Base-by-base conservation (phyloP, 2,329 filamentous ascomycete genomes). In the Epichloe bromicola region DNA sequence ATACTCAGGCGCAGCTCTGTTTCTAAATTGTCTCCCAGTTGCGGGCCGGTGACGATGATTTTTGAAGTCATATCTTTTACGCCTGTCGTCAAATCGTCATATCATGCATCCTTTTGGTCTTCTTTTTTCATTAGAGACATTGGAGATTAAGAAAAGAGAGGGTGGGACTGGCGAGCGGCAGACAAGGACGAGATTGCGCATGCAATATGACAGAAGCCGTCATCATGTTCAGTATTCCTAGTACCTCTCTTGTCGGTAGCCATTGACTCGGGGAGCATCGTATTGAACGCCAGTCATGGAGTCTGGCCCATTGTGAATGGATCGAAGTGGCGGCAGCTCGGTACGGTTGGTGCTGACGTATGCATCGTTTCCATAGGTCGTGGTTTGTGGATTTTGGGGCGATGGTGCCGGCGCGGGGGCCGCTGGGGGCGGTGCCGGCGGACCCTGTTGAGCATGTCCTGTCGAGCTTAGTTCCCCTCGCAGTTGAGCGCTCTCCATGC, bases 231-330 rank as follows among this genome's bases (percentile, higher is more conserved):
- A 20, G 44, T 10, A 26, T 30, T 3, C 19, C 46, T 59, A 70
- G 51, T 67, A 69, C 49, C 67, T 60, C 42, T 68, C 72, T 51
- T 60, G 61, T 41, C 74, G 71, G 56, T 70, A 79, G 5, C 73
- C 74, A 53, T 72, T 74, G 7, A 66, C 55, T 20, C 72, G 68
- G 2, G 74, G 67, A 5, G 67, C 65, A 30, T 80, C 78, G 48
- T 83, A 84, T 59, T 83, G 80, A 5, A 84, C 78, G 2, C 80
- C 80, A 1, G 78, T 81, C 80, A 84, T 84, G 1, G 78, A 77
- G 20, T 83, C 80, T 1, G 79, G 74, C 0, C 64, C 65, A 48
- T 67, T 68, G 57, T 70, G 74, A 15, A 80, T 63, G 15, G 74
- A 72, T 11, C 79, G 71, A 37, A 83, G 67, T 2, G 79, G 79